Conservation (phyloP, 1,284 basidiomycete species). For the Rhizoctonia solani region DNA sequence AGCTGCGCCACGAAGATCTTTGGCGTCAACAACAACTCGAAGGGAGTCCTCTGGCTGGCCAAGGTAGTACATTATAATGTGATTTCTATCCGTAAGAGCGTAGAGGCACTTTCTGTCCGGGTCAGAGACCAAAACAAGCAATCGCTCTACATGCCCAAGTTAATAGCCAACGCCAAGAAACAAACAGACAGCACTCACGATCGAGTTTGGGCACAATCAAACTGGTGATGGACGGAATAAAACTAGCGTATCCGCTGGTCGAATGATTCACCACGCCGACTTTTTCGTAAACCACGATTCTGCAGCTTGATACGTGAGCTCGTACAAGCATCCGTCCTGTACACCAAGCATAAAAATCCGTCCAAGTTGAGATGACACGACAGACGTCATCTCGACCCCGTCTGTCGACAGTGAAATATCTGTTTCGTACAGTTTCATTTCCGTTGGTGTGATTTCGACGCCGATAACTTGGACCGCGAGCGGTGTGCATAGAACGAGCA, state of each 20-base stretch:
- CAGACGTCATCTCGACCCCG: conserved; percentile 77
- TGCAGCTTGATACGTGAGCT: conserved; percentile 88
- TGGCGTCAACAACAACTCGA: conserved; percentile 3
- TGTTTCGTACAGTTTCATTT: conserved; percentile 89
- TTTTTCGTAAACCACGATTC: conserved; percentile 93
- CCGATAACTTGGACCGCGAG: conserved; percentile 85
- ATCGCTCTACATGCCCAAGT: not conserved
- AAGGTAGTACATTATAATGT: conserved; percentile 59
- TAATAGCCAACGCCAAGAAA: not conserved
- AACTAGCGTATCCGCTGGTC: conserved; percentile 45
- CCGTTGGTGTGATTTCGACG: conserved; percentile 56
- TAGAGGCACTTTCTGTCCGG: conserved; percentile 70
- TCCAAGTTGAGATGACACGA: conserved; percentile 79
- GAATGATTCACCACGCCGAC: conserved; percentile 73
- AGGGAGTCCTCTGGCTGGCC: conserved; percentile 33
- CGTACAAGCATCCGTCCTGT: conserved; percentile 88
- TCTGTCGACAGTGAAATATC: conserved; percentile 80
- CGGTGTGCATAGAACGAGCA: conserved; percentile 91
- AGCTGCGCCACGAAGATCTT: conserved; percentile 45
- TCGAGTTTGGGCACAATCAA: conserved; percentile 56
- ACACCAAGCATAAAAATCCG: conserved; percentile 90
- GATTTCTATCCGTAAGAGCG: conserved; percentile 68
- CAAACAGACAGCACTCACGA: conserved; percentile 51
- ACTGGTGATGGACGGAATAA: conserved; percentile 62
- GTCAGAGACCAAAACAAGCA: conserved; percentile 49